These are phyloP conservation scores for Russula olivacea DNA, from an alignment of 768 basidiomycete genomes.

Conservation along the genomic window DNA sequence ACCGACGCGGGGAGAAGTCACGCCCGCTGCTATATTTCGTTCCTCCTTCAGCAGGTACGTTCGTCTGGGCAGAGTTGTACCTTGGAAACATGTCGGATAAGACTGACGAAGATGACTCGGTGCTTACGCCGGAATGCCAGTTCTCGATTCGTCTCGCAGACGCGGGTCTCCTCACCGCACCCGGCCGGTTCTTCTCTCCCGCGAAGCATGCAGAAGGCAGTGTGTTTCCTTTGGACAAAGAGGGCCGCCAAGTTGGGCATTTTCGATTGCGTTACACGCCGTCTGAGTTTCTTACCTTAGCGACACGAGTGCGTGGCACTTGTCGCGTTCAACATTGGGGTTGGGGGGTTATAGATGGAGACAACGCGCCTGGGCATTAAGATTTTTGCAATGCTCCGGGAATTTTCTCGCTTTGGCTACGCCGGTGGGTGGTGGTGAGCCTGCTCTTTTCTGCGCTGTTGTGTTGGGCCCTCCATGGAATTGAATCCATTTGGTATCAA, in stretches of 20 bases:
- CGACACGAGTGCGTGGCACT: too few species aligned
- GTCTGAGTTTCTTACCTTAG: too few species aligned
- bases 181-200: too few species aligned
- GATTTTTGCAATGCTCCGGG: constrained; percentile 17
- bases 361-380: constrained; percentile 3
- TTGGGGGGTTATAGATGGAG: constrained; percentile 18
- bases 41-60: constrained; percentile 82
- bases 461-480: too few species aligned
- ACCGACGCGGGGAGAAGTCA: constrained; percentile 36
- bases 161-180: not conserved
- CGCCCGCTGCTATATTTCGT: constrained; percentile 56
- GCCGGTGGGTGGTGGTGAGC: too few species aligned
- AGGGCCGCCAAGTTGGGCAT: too few species aligned
- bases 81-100: constrained; percentile 50
- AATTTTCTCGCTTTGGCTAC: constrained; percentile 8
- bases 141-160: constrained; percentile 59
- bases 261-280: too few species aligned
- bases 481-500: too few species aligned
- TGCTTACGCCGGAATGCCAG: constrained; percentile 46
- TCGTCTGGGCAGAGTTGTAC: constrained; percentile 65
- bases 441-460: too few species aligned
- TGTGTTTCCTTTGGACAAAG: too few species aligned
- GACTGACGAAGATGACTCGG: constrained; percentile 27
- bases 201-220: too few species aligned
- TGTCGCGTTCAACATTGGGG: constrained; percentile 39